A percentile compares a stretch with the other conserved stretches of the same genome.
Evolutionary conservation across 2,329 filamentous ascomycete genomes (phyloP).

Genomic region (Exophiala mesophila): DNA sequence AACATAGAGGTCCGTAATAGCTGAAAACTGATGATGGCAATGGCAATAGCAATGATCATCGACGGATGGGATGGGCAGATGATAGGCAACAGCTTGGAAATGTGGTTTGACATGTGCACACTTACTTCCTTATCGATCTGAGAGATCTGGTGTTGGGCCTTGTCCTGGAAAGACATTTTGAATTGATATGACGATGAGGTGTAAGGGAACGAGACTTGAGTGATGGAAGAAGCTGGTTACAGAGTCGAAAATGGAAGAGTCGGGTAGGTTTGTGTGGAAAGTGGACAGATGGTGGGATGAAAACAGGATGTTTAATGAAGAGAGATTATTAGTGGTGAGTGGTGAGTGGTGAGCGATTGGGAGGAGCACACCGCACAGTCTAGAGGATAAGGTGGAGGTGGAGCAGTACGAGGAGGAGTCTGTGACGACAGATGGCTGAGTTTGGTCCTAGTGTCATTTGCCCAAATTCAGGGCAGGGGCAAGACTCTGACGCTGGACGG

Average conservation of each 20-base stretch:
- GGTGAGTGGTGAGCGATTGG: neutral
- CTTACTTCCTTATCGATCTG: conserved; percentile 65
- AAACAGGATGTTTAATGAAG: neutral
- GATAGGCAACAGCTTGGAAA: conserved; percentile 1
- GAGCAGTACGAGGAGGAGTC: too few relatives aligned
- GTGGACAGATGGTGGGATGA: neutral
- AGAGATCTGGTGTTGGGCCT: conserved; percentile 59
- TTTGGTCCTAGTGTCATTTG: too few relatives aligned
- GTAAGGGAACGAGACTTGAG: neutral
- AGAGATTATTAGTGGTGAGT: neutral
- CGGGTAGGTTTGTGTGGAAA: neutral
- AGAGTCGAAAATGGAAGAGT: neutral
- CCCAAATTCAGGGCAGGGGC: too few relatives aligned
- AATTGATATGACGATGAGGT: conserved; percentile 1
- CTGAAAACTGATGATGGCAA: neutral
- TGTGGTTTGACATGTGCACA: conserved; percentile 17
- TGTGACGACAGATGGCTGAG: neutral
- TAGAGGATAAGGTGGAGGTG: too few relatives aligned
- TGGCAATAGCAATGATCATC: neutral
- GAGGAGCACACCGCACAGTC: too few relatives aligned
- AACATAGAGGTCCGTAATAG: neutral
- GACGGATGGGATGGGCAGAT: neutral
- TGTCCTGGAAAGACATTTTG: conserved; percentile 52
- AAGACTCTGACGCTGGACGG: too few relatives aligned
- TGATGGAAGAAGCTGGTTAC: neutral